Evolutionary conservation across 2,329 filamentous ascomycete genomes (phyloP).

Genomic region (Colletotrichum sp.): DNA sequence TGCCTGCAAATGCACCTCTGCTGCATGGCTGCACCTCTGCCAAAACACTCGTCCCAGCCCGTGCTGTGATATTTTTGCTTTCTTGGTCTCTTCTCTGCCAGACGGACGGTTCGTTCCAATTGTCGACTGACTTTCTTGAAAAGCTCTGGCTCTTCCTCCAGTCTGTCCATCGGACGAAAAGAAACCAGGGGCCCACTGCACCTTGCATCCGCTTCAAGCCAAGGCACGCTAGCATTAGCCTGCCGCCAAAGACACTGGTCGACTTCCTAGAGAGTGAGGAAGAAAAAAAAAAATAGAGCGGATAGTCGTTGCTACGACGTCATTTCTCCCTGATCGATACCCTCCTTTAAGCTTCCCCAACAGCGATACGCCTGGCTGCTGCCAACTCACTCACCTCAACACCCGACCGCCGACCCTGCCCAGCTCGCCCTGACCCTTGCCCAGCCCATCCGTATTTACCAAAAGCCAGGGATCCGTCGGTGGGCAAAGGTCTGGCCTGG

Average conservation of each 20-base stretch:
- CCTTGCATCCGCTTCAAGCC: not conserved
- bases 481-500: not conserved
- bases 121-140: not conserved
- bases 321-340: conserved; percentile 3
- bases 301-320: conserved; percentile 12
- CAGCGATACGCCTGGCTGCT: not conserved
- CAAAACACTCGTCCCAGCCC: not conserved
- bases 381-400: conserved; percentile 2
- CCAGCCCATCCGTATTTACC: conserved; percentile 2
- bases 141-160: not conserved
- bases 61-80: not conserved
- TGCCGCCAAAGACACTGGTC: not conserved
- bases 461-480: not conserved
- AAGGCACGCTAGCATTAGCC: not conserved
- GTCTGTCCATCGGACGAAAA: not conserved
- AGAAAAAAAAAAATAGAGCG: not conserved
- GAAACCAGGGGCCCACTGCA: not conserved
- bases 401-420: not conserved
- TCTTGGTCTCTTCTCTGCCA: not conserved
- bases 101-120: not conserved
- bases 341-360: conserved; percentile 3
- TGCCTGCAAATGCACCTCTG: not conserved
- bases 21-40: not conserved
- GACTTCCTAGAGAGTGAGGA: not conserved
- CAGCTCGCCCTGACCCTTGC: not conserved